Evolutionary conservation across 2,329 filamentous ascomycete genomes (phyloP).

Genomic region (Aspergillus oerlinghausenensis): DNA sequence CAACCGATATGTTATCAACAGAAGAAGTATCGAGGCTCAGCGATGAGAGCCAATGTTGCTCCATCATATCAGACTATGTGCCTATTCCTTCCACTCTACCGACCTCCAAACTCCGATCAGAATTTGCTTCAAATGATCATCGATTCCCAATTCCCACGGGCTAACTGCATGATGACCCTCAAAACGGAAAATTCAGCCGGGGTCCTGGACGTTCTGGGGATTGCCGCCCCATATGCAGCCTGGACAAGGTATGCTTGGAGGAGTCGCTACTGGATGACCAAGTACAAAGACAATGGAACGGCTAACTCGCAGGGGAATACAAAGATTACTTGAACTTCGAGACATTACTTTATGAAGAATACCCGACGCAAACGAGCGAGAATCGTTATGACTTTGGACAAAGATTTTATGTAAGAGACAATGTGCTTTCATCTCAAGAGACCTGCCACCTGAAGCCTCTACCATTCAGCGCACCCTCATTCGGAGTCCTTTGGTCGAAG

Average conservation of each 20-base stretch:
- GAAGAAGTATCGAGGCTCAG: background rate
- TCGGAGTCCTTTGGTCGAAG: background rate
- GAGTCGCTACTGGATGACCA: conserved; percentile 20
- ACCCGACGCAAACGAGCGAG: background rate
- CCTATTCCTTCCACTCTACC: too few relatives aligned
- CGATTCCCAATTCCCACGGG: background rate
- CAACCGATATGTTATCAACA: background rate
- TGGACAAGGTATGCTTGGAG: conserved; percentile 15
- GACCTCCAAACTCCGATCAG: background rate
- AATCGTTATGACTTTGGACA: background rate
- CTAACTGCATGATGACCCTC: background rate
- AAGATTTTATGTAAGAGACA: background rate
- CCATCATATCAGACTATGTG: background rate
- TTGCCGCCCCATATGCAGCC: conserved; percentile 15
- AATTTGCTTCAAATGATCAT: background rate
- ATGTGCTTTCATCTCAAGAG: background rate
- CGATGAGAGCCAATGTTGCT: background rate
- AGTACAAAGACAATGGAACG: conserved; percentile 13
- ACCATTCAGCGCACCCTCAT: background rate
- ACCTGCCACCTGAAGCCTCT: too few relatives aligned
- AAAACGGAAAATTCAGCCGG: conserved; percentile 10
- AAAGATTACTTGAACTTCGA: conserved; percentile 17
- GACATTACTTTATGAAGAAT: conserved; percentile 12
- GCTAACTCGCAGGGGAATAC: conserved; percentile 11
- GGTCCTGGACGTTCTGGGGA: conserved; percentile 10